Conservation (phyloP, 2,329 filamentous ascomycete genomes). For the Aspergillus sp. region DNA sequence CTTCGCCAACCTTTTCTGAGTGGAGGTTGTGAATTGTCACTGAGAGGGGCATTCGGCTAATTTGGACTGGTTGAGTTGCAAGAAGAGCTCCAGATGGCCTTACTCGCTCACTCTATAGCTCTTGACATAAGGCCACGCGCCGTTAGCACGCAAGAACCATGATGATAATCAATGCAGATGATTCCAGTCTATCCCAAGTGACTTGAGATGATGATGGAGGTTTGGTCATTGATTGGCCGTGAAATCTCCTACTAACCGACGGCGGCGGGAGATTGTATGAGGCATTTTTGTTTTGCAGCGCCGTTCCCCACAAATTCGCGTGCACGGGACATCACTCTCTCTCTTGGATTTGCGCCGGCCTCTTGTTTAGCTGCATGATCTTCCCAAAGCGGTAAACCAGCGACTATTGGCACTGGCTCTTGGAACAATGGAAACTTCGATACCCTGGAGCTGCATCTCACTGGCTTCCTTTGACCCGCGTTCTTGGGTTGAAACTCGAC, state of each 20-base stretch:
- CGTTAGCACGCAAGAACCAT: conserved; percentile 4
- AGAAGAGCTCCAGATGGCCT: not conserved
- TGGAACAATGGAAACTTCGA: conserved; percentile 12
- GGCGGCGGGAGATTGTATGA: conserved; percentile 26
- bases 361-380: conserved; percentile 11
- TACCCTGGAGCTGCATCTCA: conserved; percentile 8
- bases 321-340: conserved; percentile 15
- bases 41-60: not conserved
- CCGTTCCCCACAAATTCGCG: conserved; percentile 9
- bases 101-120: not conserved
- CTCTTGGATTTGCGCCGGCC: conserved; percentile 14
- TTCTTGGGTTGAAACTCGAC: not conserved
- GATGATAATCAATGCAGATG: conserved; percentile 7
- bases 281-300: conserved; percentile 23
- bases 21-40: conserved; percentile 14
- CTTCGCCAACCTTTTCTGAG: not conserved
- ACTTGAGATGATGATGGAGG: conserved; percentile 3
- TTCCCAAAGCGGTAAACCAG: conserved; percentile 14
- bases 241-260: not conserved
- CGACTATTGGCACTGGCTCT: not conserved
- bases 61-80: not conserved
- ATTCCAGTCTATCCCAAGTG: conserved; percentile 8
- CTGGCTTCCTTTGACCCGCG: conserved; percentile 2
- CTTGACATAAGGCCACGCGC: not conserved
- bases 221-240: not conserved